These are phyloP conservation scores for Gautieria morchelliformis DNA, from an alignment of 768 basidiomycete species.

Conservation along the genomic window DNA sequence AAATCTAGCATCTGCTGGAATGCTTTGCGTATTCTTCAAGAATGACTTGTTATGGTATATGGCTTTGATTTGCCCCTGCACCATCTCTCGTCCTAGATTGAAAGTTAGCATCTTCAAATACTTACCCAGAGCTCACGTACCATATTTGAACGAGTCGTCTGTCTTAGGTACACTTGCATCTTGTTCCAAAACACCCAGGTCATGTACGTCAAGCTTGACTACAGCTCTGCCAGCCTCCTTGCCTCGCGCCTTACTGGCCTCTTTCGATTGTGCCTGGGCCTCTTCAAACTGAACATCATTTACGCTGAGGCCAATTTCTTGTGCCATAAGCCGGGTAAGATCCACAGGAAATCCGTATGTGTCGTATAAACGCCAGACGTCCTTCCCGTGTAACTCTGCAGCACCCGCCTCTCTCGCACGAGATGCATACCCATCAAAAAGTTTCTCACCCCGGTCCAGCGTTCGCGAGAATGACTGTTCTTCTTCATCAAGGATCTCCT, in stretches of 20 bases:
- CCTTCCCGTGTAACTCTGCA: slow-evolving; percentile 72
- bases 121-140: slow-evolving; percentile 37
- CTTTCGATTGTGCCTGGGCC: slow-evolving; percentile 81
- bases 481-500: slow-evolving; percentile 94
- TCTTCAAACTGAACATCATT: slow-evolving; percentile 85
- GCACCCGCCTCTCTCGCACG: slow-evolving; percentile 52
- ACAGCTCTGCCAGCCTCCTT: slow-evolving; percentile 61
- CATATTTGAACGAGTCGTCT: slow-evolving; percentile 85
- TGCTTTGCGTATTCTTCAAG: slow-evolving; percentile 49
- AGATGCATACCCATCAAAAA: slow-evolving; percentile 82
- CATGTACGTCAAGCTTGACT: slow-evolving; percentile 93
- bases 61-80: slow-evolving; percentile 64
- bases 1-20: slow-evolving; percentile 61
- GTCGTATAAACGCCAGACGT: slow-evolving; percentile 96
- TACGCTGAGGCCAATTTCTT: slow-evolving; percentile 76
- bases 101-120: background rate
- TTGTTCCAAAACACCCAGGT: slow-evolving; percentile 78
- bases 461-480: slow-evolving; percentile 98
- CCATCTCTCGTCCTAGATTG: slow-evolving; percentile 61
- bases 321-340: slow-evolving; percentile 93
- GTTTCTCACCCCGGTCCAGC: slow-evolving; percentile 89
- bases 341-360: slow-evolving; percentile 98
- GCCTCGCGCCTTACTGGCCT: slow-evolving; percentile 77
- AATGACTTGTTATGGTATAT: slow-evolving; percentile 81
- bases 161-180: slow-evolving; percentile 76